A percentile compares a stretch with the other conserved stretches of the same genome.
Conservation (phyloP, 768 basidiomycete species). For the Auricularia heimuer region DNA sequence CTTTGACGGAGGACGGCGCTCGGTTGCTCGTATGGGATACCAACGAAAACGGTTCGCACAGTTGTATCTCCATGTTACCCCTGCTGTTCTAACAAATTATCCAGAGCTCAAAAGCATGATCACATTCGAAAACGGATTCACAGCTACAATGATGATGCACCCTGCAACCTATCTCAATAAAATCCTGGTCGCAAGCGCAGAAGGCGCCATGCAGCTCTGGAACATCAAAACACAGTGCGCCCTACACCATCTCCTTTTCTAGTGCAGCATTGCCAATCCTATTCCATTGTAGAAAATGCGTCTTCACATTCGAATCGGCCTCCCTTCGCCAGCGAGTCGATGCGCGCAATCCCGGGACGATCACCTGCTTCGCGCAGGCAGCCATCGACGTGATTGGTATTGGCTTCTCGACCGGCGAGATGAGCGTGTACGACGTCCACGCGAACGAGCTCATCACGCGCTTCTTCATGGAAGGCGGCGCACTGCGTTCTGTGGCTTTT, state of each 20-base stretch:
- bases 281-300: constrained; percentile 48
- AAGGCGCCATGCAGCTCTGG: constrained; percentile 88
- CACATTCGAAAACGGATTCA: constrained; percentile 74
- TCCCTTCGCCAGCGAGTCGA: constrained; percentile 33
- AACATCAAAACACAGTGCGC: constrained; percentile 77
- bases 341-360: constrained; percentile 40
- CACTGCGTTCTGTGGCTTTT: constrained; percentile 69
- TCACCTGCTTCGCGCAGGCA: constrained; percentile 55
- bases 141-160: constrained; percentile 77
- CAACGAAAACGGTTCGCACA: constrained; percentile 40
- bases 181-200: constrained; percentile 69
- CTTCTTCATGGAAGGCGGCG: constrained; percentile 85
- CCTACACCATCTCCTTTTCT: background rate
- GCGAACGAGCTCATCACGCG: constrained; percentile 82
- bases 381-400: constrained; percentile 87
- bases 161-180: constrained; percentile 98
- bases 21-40: constrained; percentile 75
- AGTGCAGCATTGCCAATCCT: constrained; percentile 2
- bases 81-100: constrained; percentile 1
- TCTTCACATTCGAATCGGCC: constrained; percentile 63
- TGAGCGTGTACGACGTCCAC: constrained; percentile 83
- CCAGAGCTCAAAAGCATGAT: constrained; percentile 46
- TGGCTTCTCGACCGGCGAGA: constrained; percentile 78
- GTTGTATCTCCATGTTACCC: constrained; percentile 7
- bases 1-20: constrained; percentile 67